These are phyloP conservation scores for Boechera stricta DNA, from an alignment of 345 rosid genomes.

Conservation along the genomic window DNA sequence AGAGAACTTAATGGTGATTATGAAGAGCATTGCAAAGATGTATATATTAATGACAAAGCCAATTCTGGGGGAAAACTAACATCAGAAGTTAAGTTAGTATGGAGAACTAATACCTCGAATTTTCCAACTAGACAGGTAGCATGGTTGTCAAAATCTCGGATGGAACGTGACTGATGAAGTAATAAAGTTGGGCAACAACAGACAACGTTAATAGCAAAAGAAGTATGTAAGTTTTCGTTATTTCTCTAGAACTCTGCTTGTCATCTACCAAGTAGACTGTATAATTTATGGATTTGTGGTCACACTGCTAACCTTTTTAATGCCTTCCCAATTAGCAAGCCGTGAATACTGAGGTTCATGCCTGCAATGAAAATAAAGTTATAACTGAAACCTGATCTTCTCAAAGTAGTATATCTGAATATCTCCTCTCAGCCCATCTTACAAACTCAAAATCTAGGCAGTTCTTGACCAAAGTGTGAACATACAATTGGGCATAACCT, in stretches of 20 bases:
- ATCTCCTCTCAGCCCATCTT: slow-evolving; percentile 15
- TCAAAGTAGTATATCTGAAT: slow-evolving; percentile 10
- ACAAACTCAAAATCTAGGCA: slow-evolving; percentile 24
- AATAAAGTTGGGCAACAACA: slow-evolving; percentile 26
- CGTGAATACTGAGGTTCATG: slow-evolving; percentile 87
- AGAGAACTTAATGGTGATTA: background rate
- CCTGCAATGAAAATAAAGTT: slow-evolving; percentile 53
- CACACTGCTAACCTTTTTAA: slow-evolving; percentile 63
- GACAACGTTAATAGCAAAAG: slow-evolving; percentile 27
- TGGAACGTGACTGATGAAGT: slow-evolving; percentile 69
- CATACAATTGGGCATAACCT: slow-evolving; percentile 86
- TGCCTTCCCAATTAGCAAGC: slow-evolving; percentile 97
- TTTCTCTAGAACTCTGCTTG: slow-evolving; percentile 10
- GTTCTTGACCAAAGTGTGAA: slow-evolving; percentile 35
- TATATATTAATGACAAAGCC: slow-evolving; percentile 29
- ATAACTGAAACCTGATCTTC: slow-evolving; percentile 25
- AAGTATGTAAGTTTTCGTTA: slow-evolving; percentile 7
- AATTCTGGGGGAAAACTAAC: slow-evolving; percentile 1
- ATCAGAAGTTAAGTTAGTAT: slow-evolving; percentile 8
- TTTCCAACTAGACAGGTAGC: slow-evolving; percentile 88
- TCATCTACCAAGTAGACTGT: background rate
- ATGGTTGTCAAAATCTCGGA: slow-evolving; percentile 79
- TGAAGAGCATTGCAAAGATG: slow-evolving; percentile 17
- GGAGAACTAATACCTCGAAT: slow-evolving; percentile 68
- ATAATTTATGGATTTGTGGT: slow-evolving; percentile 1